phyloP scores from a whole-genome alignment of 495 filamentous ascomycete genomes.

The Penicillium ucsense region DNA sequence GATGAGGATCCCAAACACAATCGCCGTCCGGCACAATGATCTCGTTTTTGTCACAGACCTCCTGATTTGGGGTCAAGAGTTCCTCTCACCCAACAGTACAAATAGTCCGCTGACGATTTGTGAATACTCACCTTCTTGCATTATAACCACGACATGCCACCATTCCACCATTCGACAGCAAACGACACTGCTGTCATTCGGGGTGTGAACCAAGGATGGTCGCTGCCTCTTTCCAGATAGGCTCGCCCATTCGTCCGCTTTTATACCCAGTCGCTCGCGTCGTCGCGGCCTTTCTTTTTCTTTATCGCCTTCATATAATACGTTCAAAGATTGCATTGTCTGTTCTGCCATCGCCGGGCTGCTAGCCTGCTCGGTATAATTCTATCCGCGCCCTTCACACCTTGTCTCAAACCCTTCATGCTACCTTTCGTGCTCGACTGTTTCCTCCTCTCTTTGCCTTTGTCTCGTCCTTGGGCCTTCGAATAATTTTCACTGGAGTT shows the following conservation, averaged over 20 bases:
- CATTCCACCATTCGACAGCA: too few relatives aligned
- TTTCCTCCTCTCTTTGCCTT: slow-evolving; percentile 3
- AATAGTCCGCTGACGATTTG: slow-evolving; percentile 17
- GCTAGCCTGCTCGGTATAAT: too few relatives aligned
- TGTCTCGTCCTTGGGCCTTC: slow-evolving; percentile 2
- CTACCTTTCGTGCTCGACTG: neutral
- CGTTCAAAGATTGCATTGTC: neutral
- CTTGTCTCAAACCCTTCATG: too few relatives aligned
- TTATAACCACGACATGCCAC: too few relatives aligned
- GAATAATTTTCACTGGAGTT: slow-evolving; percentile 10
- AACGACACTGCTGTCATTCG: too few relatives aligned
- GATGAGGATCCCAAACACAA: slow-evolving; percentile 38
- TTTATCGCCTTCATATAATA: neutral
- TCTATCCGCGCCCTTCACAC: too few relatives aligned
- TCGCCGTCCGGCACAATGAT: slow-evolving; percentile 16
- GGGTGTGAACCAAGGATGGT: too few relatives aligned
- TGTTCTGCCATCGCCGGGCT: too few relatives aligned
- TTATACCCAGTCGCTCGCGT: too few relatives aligned
- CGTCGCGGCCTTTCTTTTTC: slow-evolving; percentile 1
- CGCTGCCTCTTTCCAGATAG: neutral
- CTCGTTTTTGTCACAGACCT: neutral
- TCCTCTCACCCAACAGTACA: slow-evolving; percentile 7
- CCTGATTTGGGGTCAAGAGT: slow-evolving; percentile 8
- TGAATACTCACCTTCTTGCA: slow-evolving; percentile 6
- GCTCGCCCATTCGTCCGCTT: too few relatives aligned